These are phyloP conservation scores for Nepenthes mirabilis DNA, from an alignment of 148 eudicot species.

Conservation along the genomic window DNA sequence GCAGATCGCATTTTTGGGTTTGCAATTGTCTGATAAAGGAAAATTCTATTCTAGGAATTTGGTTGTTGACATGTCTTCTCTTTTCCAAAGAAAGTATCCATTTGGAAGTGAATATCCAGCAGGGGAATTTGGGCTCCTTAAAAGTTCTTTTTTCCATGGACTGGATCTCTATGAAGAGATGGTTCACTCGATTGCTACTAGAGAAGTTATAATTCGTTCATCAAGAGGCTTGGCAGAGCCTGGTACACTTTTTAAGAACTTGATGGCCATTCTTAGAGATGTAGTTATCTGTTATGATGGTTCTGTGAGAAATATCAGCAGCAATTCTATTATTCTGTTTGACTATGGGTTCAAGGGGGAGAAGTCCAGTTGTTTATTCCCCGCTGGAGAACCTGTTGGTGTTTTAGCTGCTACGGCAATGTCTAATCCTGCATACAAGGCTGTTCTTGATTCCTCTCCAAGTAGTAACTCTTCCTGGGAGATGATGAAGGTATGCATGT, in stretches of 20 bases:
- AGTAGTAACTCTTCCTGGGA: conserved; percentile 92
- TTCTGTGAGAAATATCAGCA: conserved; percentile 71
- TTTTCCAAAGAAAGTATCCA: conserved; percentile 52
- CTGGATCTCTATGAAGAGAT: conserved; percentile 81
- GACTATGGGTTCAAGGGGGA: conserved; percentile 58
- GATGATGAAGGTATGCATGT: conserved; percentile 81
- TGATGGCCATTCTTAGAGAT: conserved; percentile 95
- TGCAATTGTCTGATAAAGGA: conserved; percentile 60
- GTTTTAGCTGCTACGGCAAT: conserved; percentile 97
- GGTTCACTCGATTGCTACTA: conserved; percentile 72
- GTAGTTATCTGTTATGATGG: conserved; percentile 90
- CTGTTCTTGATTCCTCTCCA: conserved; percentile 92
- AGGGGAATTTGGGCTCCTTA: conserved; percentile 65
- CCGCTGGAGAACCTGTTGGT: conserved; percentile 96
- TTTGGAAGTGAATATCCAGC: conserved; percentile 30
- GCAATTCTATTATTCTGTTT: conserved; percentile 73
- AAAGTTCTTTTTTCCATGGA: conserved; percentile 59
- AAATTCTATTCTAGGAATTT: conserved; percentile 60
- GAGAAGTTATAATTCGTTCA: conserved; percentile 88
- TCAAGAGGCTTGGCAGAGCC: conserved; percentile 88
- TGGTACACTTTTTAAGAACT: conserved; percentile 76
- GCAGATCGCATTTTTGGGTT: conserved; percentile 76
- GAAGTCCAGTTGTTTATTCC: conserved; percentile 35
- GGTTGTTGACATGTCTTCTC: conserved; percentile 50
- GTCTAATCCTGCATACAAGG: conserved; percentile 98